A percentile compares a stretch with the other conserved stretches of the same genome.
phyloP scores from a whole-genome alignment of 257 asterid genomes.

The Penstemon newberryi region DNA sequence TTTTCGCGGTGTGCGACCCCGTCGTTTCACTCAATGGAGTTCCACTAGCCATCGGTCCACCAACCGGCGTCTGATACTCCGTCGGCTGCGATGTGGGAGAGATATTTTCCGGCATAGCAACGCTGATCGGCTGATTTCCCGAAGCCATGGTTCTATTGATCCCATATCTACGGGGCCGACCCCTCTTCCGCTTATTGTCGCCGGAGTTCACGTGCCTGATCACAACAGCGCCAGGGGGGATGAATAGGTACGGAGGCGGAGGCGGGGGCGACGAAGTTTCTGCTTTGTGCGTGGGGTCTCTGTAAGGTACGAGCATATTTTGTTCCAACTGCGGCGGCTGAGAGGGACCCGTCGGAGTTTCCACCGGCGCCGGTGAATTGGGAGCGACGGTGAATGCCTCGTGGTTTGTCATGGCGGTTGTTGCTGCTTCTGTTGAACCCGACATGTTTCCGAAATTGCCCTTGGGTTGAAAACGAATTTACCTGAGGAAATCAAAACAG shows the following conservation, averaged over 20 bases:
- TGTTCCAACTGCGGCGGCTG: neutral
- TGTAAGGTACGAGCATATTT: conserved; percentile 35
- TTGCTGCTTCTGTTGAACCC: conserved; percentile 4
- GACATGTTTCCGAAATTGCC: conserved; percentile 36
- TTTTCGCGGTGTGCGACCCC: conserved; percentile 24
- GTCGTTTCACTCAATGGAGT: no score
- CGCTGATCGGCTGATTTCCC: conserved; percentile 27
- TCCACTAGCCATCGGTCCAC: no score
- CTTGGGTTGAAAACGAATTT: neutral
- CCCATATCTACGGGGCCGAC: conserved; percentile 41
- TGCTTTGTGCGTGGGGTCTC: conserved; percentile 28
- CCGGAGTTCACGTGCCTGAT: conserved; percentile 31
- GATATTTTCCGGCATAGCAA: neutral
- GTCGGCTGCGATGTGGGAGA: conserved; percentile 19
- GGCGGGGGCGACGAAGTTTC: neutral
- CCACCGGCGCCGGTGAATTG: no score
- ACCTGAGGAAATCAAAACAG: conserved; percentile 10
- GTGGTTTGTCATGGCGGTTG: no score
- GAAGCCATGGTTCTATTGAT: conserved; percentile 29
- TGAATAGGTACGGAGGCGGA: conserved; percentile 5
- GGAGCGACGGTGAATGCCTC: no score
- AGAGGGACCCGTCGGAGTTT: no score
- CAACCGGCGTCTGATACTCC: no score
- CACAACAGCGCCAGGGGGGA: conserved; percentile 19
- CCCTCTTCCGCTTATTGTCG: conserved; percentile 50